Percentiles rank a stretch among this genome's conserved stretches.
Evolutionary conservation across 1,139 yeast species (phyloP).

Genomic region (Hemisphaericaspora xylofermentans): DNA sequence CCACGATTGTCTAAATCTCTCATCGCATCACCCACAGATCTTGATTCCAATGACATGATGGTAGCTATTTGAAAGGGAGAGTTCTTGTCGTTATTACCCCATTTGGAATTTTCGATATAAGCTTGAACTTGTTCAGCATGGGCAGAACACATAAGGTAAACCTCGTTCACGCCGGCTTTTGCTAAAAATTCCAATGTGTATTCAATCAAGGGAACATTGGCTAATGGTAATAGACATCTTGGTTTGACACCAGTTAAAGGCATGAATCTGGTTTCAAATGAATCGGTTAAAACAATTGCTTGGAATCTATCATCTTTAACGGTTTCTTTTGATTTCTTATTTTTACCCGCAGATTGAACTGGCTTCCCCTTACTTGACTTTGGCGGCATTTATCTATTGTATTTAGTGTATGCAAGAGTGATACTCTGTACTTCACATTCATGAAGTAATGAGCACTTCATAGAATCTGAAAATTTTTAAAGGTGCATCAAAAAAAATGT

Average conservation of each 20-base stretch:
- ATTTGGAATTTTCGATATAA: conserved; percentile 79
- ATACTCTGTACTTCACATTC: no score
- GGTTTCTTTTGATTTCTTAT: conserved; percentile 52
- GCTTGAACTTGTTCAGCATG: conserved; percentile 87
- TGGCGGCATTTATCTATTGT: conserved; percentile 13
- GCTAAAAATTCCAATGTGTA: conserved; percentile 94
- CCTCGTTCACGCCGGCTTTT: conserved; percentile 86
- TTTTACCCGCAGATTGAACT: conserved; percentile 34
- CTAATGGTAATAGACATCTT: conserved; percentile 85
- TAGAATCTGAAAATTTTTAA: no score
- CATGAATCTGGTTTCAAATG: conserved; percentile 88
- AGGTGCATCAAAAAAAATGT: no score
- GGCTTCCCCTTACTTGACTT: conserved; percentile 40
- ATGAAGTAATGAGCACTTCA: no score
- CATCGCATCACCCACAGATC: conserved; percentile 97
- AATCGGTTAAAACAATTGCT: conserved; percentile 92
- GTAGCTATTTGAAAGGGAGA: conserved; percentile 81
- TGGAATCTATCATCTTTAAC: conserved; percentile 77
- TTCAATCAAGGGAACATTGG: conserved; percentile 90
- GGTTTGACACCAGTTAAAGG: conserved; percentile 86
- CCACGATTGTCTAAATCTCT: conserved; percentile 92
- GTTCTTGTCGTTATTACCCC: conserved; percentile 55
- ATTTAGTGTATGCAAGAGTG: no score
- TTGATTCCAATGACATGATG: conserved; percentile 80
- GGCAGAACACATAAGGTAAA: conserved; percentile 81